These are phyloP conservation scores for Fraxinus sp. DNA, from an alignment of 305 asterid species.

Conservation along the genomic window DNA sequence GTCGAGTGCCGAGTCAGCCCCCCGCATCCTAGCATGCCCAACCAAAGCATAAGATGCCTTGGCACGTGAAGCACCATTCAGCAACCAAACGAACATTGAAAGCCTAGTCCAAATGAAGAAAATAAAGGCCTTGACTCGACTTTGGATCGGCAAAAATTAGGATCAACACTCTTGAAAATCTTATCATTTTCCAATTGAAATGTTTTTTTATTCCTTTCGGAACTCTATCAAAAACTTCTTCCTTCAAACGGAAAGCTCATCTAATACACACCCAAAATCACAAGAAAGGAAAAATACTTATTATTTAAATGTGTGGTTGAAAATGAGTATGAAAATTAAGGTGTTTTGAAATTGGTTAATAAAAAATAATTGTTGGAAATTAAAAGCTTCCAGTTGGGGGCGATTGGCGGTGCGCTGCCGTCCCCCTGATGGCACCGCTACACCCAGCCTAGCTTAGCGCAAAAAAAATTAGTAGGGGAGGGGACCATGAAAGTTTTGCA, in stretches of 20 bases:
- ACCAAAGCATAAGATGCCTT: background rate
- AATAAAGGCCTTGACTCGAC: background rate
- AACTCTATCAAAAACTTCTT: too few relatives aligned
- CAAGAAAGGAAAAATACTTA: too few relatives aligned
- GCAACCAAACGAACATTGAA: background rate
- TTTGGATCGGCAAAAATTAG: background rate
- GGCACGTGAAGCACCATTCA: background rate
- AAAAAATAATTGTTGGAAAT: background rate
- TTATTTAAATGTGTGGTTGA: too few relatives aligned
- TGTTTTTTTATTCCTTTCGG: too few relatives aligned
- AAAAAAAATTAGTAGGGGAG: background rate
- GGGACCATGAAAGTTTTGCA: background rate
- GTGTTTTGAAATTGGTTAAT: too few relatives aligned
- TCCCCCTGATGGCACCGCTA: background rate
- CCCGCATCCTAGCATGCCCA: background rate
- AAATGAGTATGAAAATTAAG: too few relatives aligned
- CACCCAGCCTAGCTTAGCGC: background rate
- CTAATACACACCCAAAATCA: too few relatives aligned
- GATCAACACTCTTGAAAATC: too few relatives aligned
- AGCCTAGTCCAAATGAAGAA: background rate
- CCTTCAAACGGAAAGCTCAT: too few relatives aligned
- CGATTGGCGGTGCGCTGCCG: background rate
- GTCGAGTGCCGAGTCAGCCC: too few relatives aligned
- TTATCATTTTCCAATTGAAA: too few relatives aligned
- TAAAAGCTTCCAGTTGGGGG: background rate